A percentile compares a stretch with the other conserved stretches of the same genome.
Evolutionary conservation across 495 filamentous ascomycete genomes (phyloP).

Genomic region (Talaromyces thailandensis): DNA sequence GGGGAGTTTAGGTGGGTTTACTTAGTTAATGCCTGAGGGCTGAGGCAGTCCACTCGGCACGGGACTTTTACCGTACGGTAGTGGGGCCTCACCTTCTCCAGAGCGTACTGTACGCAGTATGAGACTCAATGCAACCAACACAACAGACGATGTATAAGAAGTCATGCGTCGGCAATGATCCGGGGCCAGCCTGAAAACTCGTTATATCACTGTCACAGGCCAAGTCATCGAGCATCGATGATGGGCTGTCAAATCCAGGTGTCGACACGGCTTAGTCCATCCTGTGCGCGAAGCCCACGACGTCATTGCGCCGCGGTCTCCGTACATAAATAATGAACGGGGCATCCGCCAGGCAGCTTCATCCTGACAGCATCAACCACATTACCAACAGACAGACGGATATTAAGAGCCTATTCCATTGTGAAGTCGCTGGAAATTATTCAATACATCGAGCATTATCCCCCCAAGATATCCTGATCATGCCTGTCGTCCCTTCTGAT

Average conservation of each 20-base stretch:
- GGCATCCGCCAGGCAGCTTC: background rate
- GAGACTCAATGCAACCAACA: background rate
- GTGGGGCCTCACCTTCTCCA: background rate
- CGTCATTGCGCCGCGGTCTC: background rate
- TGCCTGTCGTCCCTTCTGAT: slow-evolving; percentile 29
- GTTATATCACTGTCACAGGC: background rate
- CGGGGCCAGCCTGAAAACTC: background rate
- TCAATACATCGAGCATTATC: too few relatives aligned
- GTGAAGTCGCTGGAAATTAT: background rate
- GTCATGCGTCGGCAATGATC: background rate
- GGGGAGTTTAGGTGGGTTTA: background rate
- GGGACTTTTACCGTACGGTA: background rate
- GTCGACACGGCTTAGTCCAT: background rate
- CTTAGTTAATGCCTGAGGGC: background rate
- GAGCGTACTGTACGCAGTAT: background rate
- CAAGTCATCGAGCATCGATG: background rate
- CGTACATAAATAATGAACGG: background rate
- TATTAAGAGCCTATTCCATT: background rate
- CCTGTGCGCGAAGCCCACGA: background rate
- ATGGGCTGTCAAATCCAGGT: background rate
- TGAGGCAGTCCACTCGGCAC: background rate
- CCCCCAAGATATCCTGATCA: slow-evolving; percentile 4
- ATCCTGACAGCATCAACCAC: background rate
- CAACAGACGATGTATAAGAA: background rate
- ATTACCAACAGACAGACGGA: background rate